A percentile compares a stretch with the other conserved stretches of the same genome.
Conservation (phyloP, 495 filamentous ascomycete species). For the Hypoxylon subgilvum region DNA sequence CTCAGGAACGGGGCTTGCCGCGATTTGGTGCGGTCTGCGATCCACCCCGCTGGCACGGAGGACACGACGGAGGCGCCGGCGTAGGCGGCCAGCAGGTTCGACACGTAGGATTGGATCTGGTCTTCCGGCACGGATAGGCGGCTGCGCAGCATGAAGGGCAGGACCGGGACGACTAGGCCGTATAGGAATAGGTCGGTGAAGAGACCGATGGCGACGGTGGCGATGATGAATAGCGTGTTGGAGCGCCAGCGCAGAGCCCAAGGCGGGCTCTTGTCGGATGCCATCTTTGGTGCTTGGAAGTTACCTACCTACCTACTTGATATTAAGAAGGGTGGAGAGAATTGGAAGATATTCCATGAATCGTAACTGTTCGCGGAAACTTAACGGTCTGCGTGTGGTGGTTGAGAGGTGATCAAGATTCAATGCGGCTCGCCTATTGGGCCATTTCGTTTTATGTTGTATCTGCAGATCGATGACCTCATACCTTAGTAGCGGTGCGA, state of each 20-base stretch:
- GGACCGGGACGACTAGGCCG: constrained; percentile 67
- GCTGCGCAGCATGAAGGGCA: constrained; percentile 64
- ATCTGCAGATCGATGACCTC: constrained; percentile 42
- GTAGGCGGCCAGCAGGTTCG: constrained; percentile 64
- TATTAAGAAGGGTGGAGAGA: background rate
- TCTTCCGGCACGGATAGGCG: constrained; percentile 58
- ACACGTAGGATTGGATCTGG: constrained; percentile 59
- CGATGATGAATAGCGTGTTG: constrained; percentile 64
- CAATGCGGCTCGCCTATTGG: background rate
- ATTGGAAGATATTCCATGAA: background rate
- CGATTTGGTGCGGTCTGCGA: constrained; percentile 60
- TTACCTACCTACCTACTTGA: background rate
- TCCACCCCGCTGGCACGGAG: constrained; percentile 61
- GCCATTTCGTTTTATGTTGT: constrained; percentile 3
- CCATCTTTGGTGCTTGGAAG: constrained; percentile 2
- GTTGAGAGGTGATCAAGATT: background rate
- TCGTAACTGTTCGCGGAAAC: too few species aligned
- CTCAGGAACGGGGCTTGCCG: too few species aligned
- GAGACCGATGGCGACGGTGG: constrained; percentile 65
- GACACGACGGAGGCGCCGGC: constrained; percentile 63
- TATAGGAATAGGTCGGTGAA: constrained; percentile 68
- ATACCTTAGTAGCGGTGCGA: constrained; percentile 10
- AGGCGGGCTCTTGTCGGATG: constrained; percentile 36
- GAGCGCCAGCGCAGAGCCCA: constrained; percentile 61
- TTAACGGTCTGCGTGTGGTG: too few species aligned